A percentile compares a stretch with the other conserved stretches of the same genome.
phyloP scores from a whole-genome alignment of 805 yeast species.

The Starmera amethionina region DNA sequence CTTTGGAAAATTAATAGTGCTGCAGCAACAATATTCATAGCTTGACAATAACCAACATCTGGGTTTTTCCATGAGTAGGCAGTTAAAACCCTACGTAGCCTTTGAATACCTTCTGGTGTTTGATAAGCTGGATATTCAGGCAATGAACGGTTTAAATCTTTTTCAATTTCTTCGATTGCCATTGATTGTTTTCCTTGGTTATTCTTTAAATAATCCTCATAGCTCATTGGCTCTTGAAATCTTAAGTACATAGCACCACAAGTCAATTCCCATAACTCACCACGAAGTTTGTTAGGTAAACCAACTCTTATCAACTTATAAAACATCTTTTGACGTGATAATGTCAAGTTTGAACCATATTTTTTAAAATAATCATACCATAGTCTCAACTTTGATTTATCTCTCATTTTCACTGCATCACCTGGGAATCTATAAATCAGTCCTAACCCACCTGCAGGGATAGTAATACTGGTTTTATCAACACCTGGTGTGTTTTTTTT shows the following conservation, averaged over 20 bases:
- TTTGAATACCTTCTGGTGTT: conserved; percentile 68
- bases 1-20: conserved; percentile 75
- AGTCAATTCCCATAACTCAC: conserved; percentile 92
- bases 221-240: conserved; percentile 50
- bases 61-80: conserved; percentile 97
- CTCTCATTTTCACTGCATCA: conserved; percentile 64
- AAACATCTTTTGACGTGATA: conserved; percentile 67
- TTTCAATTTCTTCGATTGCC: conserved; percentile 94
- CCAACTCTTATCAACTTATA: conserved; percentile 84
- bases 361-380: conserved; percentile 89
- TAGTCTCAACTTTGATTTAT: conserved; percentile 74
- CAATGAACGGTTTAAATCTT: conserved; percentile 85
- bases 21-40: conserved; percentile 91
- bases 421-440: conserved; percentile 83
- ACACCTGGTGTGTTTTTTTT: conserved; percentile 32
- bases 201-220: conserved; percentile 45
- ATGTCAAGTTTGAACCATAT: conserved; percentile 76
- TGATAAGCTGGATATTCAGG: conserved; percentile 97
- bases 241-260: conserved; percentile 79
- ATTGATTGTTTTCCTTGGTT: conserved; percentile 58
- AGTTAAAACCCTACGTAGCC: conserved; percentile 79
- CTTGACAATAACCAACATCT: conserved; percentile 96
- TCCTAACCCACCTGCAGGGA: conserved; percentile 84
- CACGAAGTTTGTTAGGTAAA: conserved; percentile 86
- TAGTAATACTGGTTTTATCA: conserved; percentile 28